A percentile compares a stretch with the other conserved stretches of the same genome.
These are phyloP conservation scores for Heterobasidion annosum DNA, from an alignment of 1,284 basidiomycete genomes.

Conservation along the genomic window DNA sequence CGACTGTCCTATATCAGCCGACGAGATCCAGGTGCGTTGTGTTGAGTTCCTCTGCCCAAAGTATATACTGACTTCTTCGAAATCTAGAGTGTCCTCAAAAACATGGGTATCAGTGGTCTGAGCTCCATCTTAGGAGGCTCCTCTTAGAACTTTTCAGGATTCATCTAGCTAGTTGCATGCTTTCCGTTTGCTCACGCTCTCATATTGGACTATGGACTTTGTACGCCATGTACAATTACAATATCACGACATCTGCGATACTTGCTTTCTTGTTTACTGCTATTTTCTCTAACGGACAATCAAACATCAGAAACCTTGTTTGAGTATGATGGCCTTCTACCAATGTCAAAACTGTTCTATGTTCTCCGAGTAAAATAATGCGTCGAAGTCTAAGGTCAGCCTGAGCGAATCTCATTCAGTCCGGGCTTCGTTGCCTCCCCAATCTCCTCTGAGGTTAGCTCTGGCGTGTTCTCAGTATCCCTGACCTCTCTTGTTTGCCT, in stretches of 20 bases:
- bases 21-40: slow-evolving; percentile 24
- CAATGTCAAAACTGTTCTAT: too few relatives aligned
- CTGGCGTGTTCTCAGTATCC: not conserved
- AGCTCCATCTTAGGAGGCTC: not conserved
- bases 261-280: not conserved
- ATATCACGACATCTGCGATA: not conserved
- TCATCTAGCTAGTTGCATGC: not conserved
- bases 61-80: not conserved
- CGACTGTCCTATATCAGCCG: slow-evolving; percentile 47
- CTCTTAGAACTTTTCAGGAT: too few relatives aligned
- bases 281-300: not conserved
- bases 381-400: too few relatives aligned
- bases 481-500: slow-evolving; percentile 13
- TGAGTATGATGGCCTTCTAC: too few relatives aligned
- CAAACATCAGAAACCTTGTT: not conserved
- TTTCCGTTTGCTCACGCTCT: not conserved
- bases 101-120: not conserved
- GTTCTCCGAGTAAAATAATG: too few relatives aligned
- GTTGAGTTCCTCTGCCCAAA: not conserved
- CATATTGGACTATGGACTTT: not conserved
- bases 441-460: not conserved
- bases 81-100: not conserved
- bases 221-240: not conserved
- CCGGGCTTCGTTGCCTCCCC: not conserved
- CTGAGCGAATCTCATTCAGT: not conserved